Evolutionary conservation across 257 asterid species (phyloP).

Genomic region (Rehmannia glutinosa): DNA sequence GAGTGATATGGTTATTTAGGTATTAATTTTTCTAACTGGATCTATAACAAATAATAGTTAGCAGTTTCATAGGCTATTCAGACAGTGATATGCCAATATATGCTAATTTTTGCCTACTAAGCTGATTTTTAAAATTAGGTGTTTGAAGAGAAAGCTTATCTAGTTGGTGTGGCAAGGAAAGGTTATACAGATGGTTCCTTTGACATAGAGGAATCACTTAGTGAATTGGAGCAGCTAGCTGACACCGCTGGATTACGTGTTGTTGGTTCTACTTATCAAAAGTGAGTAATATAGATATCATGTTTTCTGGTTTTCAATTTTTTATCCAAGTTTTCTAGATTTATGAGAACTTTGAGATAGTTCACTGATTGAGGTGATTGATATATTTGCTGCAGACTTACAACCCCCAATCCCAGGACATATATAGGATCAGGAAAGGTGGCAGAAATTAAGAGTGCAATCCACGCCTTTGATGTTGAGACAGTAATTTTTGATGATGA

Average conservation of each 20-base stretch:
- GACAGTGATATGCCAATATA: not conserved
- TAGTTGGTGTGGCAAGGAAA: constrained; percentile 80
- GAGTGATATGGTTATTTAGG: too few species aligned
- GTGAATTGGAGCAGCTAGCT: constrained; percentile 89
- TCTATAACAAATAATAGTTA: not conserved
- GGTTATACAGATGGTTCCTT: constrained; percentile 55
- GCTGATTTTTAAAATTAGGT: constrained; percentile 39
- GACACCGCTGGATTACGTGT: constrained; percentile 91
- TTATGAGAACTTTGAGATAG: not conserved
- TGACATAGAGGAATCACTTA: constrained; percentile 80
- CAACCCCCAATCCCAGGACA: constrained; percentile 78
- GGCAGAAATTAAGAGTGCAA: constrained; percentile 83
- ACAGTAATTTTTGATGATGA: constrained; percentile 95
- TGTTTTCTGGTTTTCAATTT: not conserved
- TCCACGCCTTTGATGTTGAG: constrained; percentile 81
- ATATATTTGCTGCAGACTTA: constrained; percentile 54
- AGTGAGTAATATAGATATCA: constrained; percentile 42
- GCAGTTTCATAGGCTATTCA: constrained; percentile 1
- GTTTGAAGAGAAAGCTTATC: constrained; percentile 87
- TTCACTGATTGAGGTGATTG: constrained; percentile 6
- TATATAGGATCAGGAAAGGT: constrained; percentile 98
- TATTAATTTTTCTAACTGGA: too few species aligned
- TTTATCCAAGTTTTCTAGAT: not conserved
- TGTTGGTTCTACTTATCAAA: constrained; percentile 90
- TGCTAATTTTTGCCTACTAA: constrained; percentile 11